phyloP scores from a whole-genome alignment of 2,329 filamentous ascomycete species.

The Cladobotryum protrusum region DNA sequence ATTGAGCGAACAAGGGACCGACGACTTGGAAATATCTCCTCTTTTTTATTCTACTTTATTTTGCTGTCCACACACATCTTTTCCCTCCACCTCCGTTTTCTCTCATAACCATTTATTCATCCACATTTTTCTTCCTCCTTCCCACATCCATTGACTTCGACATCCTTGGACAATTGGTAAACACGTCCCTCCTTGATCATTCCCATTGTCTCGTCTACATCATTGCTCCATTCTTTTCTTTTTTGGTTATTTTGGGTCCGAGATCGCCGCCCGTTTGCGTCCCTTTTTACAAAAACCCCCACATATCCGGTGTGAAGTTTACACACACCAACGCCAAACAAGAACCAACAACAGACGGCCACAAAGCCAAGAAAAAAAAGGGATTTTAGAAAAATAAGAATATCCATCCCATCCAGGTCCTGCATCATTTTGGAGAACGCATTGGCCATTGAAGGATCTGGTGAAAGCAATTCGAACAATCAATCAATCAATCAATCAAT shows the following conservation, averaged over 20 bases:
- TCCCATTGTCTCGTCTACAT: not conserved
- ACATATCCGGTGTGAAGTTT: too few species aligned
- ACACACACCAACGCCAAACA: not conserved
- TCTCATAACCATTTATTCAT: not conserved
- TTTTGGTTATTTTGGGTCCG: slow-evolving; percentile 1
- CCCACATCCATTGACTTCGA: not conserved
- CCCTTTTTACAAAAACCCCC: not conserved
- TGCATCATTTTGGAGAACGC: too few species aligned
- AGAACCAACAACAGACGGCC: not conserved
- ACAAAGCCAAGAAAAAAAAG: too few species aligned
- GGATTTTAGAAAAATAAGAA: too few species aligned
- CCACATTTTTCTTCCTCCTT: not conserved
- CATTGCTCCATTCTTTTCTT: too few species aligned
- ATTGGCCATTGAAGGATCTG: too few species aligned
- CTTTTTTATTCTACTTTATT: too few species aligned
- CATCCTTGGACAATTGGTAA: slow-evolving; percentile 6
- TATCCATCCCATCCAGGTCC: too few species aligned
- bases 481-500: too few species aligned
- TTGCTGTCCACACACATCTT: slow-evolving; percentile 3
- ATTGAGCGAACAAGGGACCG: slow-evolving; percentile 6
- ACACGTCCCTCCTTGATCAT: not conserved
- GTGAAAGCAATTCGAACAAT: too few species aligned
- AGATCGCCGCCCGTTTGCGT: slow-evolving; percentile 7
- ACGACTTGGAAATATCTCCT: slow-evolving; percentile 6
- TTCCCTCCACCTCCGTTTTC: not conserved